Evolutionary conservation across 2,329 filamentous ascomycete species (phyloP), one percentile per base, ranked within the genome.

Genomic region (Myriosclerotinia curreyana): DNA sequence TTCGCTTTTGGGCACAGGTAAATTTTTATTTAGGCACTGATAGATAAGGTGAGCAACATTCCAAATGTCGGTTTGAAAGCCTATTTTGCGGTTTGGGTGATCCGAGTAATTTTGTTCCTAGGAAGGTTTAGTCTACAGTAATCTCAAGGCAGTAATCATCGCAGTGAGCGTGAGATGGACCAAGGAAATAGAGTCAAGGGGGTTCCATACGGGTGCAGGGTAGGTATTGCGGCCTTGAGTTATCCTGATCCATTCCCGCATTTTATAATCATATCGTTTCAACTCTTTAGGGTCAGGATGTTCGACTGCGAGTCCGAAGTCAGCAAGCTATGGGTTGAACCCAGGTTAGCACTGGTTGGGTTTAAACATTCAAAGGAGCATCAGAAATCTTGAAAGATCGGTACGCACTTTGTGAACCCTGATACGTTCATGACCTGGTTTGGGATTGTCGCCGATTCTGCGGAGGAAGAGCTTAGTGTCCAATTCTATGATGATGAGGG

Each of bases 241-340:
- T 34, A 44, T 5, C 15, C 8, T 22, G 20, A 55, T 42, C 59
- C 59, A 62, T 3, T 8, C 25, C 20, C 3, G 14, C 9, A 2
- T 11, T 54, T 54, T 46, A 9, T 0, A 7, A 3, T 4, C 0
- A 59, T 14, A 20, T 6, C 6, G 34, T 25, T 15, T 15, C 25
- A 40, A 44, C 50, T 5, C 25, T 20, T 25, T 14, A 15, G 31
- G 14, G 59, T 44, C 14, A 22, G 55, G 55, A 25, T 44, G 14
- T 36, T 54, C 49, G 6, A 62, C n/a, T 44, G 59, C 49, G 4
- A 62, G 28, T 3, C 59, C 59, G 25, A 62, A 62, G 38, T 62
- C 59, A 4, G 59, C 59, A 22, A 62, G 31, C 59, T 62, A 55
- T 20, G 42, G 42, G 42, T 36, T 38, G 1, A 12, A 15, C 12